Base-by-base conservation (phyloP, 176 grass and related monocot genomes). In the Thinopyrum elongatum region DNA sequence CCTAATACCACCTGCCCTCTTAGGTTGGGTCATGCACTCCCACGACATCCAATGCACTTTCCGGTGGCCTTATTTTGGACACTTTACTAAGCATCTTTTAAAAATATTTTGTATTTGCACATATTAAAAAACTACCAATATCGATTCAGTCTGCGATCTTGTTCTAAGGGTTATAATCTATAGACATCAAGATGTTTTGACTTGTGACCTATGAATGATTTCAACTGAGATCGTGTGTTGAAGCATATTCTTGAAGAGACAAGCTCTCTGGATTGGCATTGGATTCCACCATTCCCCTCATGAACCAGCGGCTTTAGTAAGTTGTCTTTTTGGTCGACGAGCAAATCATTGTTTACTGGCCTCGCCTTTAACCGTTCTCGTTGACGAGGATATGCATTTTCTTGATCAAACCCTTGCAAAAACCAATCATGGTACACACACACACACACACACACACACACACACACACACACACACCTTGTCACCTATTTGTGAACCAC, bases 151-250 rank as follows among this genome's bases (percentile, higher is more conserved):
- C 92, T 97, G 16, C 90, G 89, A 88, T 97, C 95, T 87, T 97
- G 95, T 80, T 92, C 92, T 23, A 97, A 80, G 47, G 92, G 95
- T 70, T 95, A 39, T 4, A 89, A 90, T 77, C 95, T 89, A 55
- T 97, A 95, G 15, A 94, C 89, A 79, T 91, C 82, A 28, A 94
- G 89, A 15, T 93, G 95, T 74, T 97, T 93, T 42, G 95, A 90
- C 75, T 90, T 95, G 61, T 90, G 87, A 63, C 88, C 89, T 51
- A 97, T 93, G 27, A 84, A 93, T 29, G 89, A 82, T 87, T 93
- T 97, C 71, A 95, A 87, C 59, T 95, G 92, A 82, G 95, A 92
- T 41, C 92, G 83, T 59, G 90, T 92, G 51, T 95, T 97, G 88
- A 91, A 65, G 88, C 90, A 91, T 91, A 88, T 65, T 95, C 90